These are phyloP conservation scores for Fabrea salina DNA, from an alignment of 169 alveolate species.

Conservation along the genomic window DNA sequence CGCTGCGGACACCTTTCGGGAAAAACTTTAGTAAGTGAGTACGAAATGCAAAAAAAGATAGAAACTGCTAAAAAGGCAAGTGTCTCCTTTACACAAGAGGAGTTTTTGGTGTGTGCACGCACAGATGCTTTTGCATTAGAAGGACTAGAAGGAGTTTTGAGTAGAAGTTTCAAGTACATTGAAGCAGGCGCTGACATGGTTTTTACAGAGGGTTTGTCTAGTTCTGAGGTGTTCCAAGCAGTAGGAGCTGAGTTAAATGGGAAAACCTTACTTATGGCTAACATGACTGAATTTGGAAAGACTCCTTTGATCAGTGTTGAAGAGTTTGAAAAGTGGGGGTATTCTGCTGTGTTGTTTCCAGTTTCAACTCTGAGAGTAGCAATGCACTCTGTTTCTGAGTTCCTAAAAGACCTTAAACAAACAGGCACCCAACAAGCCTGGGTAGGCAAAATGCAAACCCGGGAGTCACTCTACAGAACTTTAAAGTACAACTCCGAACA, in stretches of 20 bases:
- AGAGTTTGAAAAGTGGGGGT: conserved; percentile 57
- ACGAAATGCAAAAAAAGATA: conserved; percentile 76
- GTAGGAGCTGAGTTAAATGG: conserved; percentile 49
- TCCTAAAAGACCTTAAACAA: conserved; percentile 45
- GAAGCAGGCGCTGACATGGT: conserved; percentile 93
- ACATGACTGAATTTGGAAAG: conserved; percentile 89
- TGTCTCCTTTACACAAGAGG: conserved; percentile 68
- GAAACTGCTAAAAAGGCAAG: conserved; percentile 69
- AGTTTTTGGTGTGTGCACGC: conserved; percentile 86
- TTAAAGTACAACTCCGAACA: conserved; percentile 19
- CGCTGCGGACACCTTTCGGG: conserved; percentile 90
- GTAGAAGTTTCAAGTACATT: conserved; percentile 68
- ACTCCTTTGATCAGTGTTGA: conserved; percentile 59
- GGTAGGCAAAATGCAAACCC: conserved; percentile 55
- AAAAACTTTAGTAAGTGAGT: conserved; percentile 67
- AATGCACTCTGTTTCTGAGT: conserved; percentile 69
- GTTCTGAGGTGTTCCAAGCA: conserved; percentile 54
- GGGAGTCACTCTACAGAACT: conserved; percentile 61
- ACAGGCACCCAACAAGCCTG: conserved; percentile 55
- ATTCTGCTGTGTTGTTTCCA: conserved; percentile 84
- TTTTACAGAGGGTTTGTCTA: conserved; percentile 84
- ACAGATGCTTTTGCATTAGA: conserved; percentile 87
- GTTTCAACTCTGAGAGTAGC: conserved; percentile 87
- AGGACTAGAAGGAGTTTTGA: conserved; percentile 72
- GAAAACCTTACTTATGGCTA: conserved; percentile 78